Evolutionary conservation across 2,329 filamentous ascomycete genomes (phyloP).

Genomic region (Trichoderma gracile): DNA sequence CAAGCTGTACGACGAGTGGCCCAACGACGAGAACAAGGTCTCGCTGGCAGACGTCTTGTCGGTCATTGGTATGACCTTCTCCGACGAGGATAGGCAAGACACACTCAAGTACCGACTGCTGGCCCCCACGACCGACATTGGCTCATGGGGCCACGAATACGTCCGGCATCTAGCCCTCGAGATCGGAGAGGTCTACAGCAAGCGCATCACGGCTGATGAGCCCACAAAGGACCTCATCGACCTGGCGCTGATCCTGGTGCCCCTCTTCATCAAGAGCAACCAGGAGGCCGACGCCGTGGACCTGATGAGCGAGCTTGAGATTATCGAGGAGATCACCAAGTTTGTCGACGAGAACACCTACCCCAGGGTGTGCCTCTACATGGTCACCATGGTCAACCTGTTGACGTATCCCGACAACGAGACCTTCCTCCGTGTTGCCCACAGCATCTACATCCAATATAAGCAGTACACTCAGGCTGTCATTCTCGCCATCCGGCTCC

Average conservation of each 20-base stretch:
- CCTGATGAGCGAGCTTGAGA: conserved; percentile 93
- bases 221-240: conserved; percentile 81
- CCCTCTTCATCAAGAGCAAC: conserved; percentile 95
- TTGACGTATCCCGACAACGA: conserved; percentile 98
- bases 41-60: conserved; percentile 92
- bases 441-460: conserved; percentile 91
- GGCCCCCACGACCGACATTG: conserved; percentile 86
- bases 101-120: conserved; percentile 94
- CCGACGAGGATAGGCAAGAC: conserved; percentile 92
- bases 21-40: conserved; percentile 79
- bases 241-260: conserved; percentile 80
- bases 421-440: conserved; percentile 87
- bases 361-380: conserved; percentile 89
- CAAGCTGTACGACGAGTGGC: conserved; percentile 88
- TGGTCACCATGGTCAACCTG: conserved; percentile 98
- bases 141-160: conserved; percentile 98
- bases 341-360: conserved; percentile 95
- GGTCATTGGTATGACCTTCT: conserved; percentile 98
- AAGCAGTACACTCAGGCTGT: conserved; percentile 93
- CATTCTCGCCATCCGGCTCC: conserved; percentile 88
- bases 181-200: conserved; percentile 91
- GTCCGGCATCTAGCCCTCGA: conserved; percentile 92
- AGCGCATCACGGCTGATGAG: conserved; percentile 82
- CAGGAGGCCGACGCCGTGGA: conserved; percentile 98
- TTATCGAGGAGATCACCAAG: conserved; percentile 86